Percentiles rank a stretch among this genome's conserved stretches.
These are phyloP conservation scores for Plasmodium knowlesi DNA, from an alignment of 169 alveolate genomes.

Conservation along the genomic window DNA sequence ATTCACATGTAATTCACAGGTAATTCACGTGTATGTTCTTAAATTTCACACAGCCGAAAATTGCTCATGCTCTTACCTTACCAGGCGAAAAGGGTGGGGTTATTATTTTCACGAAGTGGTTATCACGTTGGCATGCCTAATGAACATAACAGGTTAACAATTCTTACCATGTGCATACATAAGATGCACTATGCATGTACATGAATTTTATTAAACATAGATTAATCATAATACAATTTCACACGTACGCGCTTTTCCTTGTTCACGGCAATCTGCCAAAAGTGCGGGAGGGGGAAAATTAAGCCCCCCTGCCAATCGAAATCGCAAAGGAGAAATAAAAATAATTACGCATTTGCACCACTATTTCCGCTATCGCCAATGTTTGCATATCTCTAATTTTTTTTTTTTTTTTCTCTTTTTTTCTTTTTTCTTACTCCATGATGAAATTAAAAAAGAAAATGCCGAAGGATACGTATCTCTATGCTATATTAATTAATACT, in stretches of 20 bases:
- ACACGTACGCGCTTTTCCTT: background rate
- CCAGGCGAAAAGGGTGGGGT: background rate
- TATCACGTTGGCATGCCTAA: background rate
- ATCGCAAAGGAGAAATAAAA: background rate
- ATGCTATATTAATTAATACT: background rate
- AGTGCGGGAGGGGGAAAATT: background rate
- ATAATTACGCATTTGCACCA: background rate
- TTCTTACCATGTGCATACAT: background rate
- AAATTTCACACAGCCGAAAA: background rate
- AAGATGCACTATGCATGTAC: background rate
- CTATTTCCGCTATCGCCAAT: background rate
- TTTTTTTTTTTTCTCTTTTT: background rate
- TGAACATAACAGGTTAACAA: background rate
- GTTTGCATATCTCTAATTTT: background rate
- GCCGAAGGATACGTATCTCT: background rate
- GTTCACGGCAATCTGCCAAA: background rate
- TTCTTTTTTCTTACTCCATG: background rate
- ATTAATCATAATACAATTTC: background rate
- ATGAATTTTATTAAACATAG: background rate
- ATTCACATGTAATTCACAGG: too few relatives aligned
- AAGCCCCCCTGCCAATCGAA: background rate
- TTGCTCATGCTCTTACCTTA: background rate
- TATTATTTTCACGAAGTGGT: background rate
- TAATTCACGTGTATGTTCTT: background rate
- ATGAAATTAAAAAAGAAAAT: background rate